Base-by-base conservation (phyloP, 768 basidiomycete species). In the Strobilomyces echinocephalus region DNA sequence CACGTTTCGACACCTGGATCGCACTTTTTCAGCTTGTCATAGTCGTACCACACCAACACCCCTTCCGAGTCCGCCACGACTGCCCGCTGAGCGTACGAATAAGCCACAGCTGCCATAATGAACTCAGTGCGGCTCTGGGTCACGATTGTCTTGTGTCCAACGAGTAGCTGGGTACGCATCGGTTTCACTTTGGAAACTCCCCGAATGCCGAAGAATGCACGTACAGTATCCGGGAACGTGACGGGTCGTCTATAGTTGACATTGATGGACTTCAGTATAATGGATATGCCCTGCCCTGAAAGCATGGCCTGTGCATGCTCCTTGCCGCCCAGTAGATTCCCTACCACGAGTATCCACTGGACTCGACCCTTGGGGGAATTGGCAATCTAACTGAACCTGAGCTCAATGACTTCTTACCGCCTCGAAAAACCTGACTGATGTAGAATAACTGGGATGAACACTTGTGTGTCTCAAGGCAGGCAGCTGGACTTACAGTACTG, bases 31-130 rank as follows among this genome's bases (percentile, higher is more conserved):
- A 87, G 74, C 16, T 58, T 73, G 52, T 87, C 83, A 57, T 90
- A 89, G 64, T 90, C 84, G 55, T 88, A 90, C 88, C 88, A 90
- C 9, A 88, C 87, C 18, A 87, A 62, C 4, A 77, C 75, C 53
- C 83, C 80, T 59, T 82, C 80, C 3, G 84, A 81, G 54, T 82
- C 78, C 1, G 86, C 80, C 7, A 88, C 87, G 49, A 86, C 75
- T 10, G 78, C 72, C 39, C 76, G 72, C 64, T 88, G 88, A 14
- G 72, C 61, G 42, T 85, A 74, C 11, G 88, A 88, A 67, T 83
- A 90, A 9, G 85, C 81, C 16, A 75, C 76, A 10, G 79, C 78
- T 8, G 68, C 67, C 44, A 83, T 70, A 41, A 73, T 69, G 63
- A 89, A 82, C 30, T 79, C 71, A 58, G 65, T 77, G 65, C 44